Evolutionary conservation across 345 rosid genomes (phyloP).

Genomic region (Lepidium sativum): DNA sequence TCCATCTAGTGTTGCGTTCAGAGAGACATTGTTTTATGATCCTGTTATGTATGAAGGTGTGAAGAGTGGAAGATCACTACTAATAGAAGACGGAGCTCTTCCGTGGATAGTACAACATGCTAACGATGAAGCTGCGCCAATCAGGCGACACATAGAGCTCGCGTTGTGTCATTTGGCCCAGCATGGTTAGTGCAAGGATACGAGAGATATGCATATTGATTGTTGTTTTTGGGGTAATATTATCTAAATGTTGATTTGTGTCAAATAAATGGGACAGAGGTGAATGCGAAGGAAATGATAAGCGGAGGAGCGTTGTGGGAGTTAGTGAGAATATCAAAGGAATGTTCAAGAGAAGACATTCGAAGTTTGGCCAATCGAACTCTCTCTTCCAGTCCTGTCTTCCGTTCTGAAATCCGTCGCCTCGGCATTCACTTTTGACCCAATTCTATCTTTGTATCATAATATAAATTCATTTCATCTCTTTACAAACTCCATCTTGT

Average conservation of each 20-base stretch:
- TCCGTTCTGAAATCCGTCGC: constrained; percentile 61
- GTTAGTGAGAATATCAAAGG: constrained; percentile 79
- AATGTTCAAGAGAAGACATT: constrained; percentile 93
- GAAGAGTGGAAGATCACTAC: constrained; percentile 68
- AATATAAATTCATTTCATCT: not conserved
- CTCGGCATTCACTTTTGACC: constrained; percentile 60
- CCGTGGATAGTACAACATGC: constrained; percentile 98
- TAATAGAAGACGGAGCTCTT: constrained; percentile 89
- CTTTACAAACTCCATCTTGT: not conserved
- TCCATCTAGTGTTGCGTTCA: not conserved
- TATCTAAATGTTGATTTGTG: no score
- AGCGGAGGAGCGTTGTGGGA: constrained; percentile 96
- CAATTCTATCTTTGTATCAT: no score
- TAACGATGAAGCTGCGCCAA: constrained; percentile 74
- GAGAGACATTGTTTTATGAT: not conserved
- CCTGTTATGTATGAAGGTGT: constrained; percentile 36
- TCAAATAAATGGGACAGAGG: no score
- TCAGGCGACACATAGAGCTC: constrained; percentile 94
- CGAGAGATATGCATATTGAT: no score
- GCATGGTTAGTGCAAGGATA: constrained; percentile 70
- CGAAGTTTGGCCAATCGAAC: constrained; percentile 79
- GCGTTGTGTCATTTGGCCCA: constrained; percentile 97
- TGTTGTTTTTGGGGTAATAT: no score
- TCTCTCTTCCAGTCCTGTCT: constrained; percentile 51
- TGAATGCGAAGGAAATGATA: constrained; percentile 86